A percentile compares a stretch with the other conserved stretches of the same genome.
These are phyloP conservation scores for Aspergillus conjunctus DNA, from an alignment of 495 filamentous ascomycete species.

Conservation along the genomic window DNA sequence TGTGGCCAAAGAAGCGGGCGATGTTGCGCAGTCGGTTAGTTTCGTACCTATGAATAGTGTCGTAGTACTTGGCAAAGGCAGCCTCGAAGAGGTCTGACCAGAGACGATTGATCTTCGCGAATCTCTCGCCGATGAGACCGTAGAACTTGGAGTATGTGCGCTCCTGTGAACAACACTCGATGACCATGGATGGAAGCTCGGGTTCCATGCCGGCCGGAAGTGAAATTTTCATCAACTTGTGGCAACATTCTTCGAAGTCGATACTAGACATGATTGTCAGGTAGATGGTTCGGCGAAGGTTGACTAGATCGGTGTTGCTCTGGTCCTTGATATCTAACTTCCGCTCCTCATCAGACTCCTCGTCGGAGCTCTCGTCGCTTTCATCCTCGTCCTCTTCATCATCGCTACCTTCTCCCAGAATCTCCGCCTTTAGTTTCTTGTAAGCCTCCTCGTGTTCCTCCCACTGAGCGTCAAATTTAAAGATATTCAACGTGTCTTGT, in stretches of 20 bases:
- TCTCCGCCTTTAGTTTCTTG: conserved; percentile 85
- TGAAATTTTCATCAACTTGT: conserved; percentile 92
- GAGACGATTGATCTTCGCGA: conserved; percentile 90
- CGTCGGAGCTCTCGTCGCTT: conserved; percentile 72
- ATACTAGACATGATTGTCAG: conserved; percentile 94
- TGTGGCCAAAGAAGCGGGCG: conserved; percentile 90
- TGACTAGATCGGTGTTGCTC: conserved; percentile 92
- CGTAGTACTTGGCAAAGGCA: conserved; percentile 89
- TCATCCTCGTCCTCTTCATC: conserved; percentile 73
- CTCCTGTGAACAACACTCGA: conserved; percentile 94
- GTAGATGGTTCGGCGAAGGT: conserved; percentile 91
- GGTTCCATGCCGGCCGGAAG: conserved; percentile 85
- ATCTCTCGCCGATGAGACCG: conserved; percentile 89
- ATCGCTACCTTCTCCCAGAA: conserved; percentile 87
- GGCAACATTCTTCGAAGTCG: conserved; percentile 92
- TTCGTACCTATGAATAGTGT: conserved; percentile 95
- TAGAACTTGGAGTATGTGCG: conserved; percentile 97
- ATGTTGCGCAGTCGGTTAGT: conserved; percentile 94
- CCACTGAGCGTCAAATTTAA: conserved; percentile 90
- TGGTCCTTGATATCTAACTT: conserved; percentile 96
- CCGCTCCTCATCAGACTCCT: conserved; percentile 76
- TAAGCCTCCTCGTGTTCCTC: conserved; percentile 91
- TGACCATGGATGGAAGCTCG: conserved; percentile 92
- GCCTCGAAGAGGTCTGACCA: conserved; percentile 92
- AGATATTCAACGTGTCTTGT: conserved; percentile 86